phyloP scores from a whole-genome alignment of 768 basidiomycete species.

The Hericium erinaceus region DNA sequence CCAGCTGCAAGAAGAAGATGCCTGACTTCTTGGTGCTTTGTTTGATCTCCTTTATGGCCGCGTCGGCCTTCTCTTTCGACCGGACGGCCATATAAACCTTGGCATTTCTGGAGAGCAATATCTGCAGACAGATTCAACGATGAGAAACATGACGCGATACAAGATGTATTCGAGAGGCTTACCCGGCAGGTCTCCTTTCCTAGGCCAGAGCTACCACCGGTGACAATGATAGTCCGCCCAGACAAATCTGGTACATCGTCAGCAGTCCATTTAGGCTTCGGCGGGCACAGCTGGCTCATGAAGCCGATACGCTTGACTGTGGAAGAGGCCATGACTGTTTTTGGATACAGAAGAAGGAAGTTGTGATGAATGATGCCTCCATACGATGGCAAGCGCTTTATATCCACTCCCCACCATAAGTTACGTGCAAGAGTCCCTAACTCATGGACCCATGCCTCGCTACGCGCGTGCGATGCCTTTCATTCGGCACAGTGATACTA shows the following conservation, averaged over 20 bases:
- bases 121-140: background rate
- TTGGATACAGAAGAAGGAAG: no score
- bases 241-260: background rate
- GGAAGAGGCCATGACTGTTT: no score
- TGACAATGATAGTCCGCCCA: background rate
- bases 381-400: no score
- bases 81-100: slow-evolving; percentile 9
- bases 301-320: no score
- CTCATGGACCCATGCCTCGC: no score
- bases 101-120: slow-evolving; percentile 4
- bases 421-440: no score
- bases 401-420: no score
- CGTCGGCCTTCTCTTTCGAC: background rate
- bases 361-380: no score
- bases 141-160: background rate
- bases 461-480: no score
- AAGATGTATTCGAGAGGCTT: background rate
- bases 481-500: no score
- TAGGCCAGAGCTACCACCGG: background rate
- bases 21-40: slow-evolving; percentile 1
- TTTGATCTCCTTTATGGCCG: slow-evolving; percentile 5
- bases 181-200: background rate
- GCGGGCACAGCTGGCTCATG: no score
- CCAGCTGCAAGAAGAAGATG: slow-evolving; percentile 4
- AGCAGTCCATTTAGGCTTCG: background rate